These are phyloP conservation scores for Buxus sempervirens DNA, from an alignment of 164 flowering plant genomes.

Conservation along the genomic window DNA sequence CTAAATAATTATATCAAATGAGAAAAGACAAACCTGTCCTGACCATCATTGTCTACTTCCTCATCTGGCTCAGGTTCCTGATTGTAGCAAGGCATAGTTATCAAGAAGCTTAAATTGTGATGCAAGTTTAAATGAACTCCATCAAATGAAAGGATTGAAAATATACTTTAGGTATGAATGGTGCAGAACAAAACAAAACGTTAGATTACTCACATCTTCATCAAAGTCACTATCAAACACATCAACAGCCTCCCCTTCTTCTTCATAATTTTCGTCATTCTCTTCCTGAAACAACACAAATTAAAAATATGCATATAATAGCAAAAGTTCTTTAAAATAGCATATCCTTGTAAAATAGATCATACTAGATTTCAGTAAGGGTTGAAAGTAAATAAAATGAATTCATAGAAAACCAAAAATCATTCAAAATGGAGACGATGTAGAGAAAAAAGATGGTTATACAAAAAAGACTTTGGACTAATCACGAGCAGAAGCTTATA, in stretches of 20 bases:
- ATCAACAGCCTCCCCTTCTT: conserved; percentile 83
- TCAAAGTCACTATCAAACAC: conserved; percentile 95
- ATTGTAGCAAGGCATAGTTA: conserved; percentile 11
- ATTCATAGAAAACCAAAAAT: too few species aligned
- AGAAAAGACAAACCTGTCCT: conserved; percentile 55
- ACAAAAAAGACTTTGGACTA: too few species aligned
- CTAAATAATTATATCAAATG: neutral
- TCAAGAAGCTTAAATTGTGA: too few species aligned
- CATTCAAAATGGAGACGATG: too few species aligned
- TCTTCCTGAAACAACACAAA: conserved; percentile 54
- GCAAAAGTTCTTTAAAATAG: neutral
- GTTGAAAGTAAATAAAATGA: neutral
- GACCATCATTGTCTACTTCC: conserved; percentile 62
- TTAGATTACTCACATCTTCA: conserved; percentile 67
- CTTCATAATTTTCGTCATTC: conserved; percentile 68
- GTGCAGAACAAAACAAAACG: neutral
- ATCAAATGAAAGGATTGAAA: neutral
- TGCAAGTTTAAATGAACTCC: neutral
- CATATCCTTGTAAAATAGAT: neutral
- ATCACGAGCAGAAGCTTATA: too few species aligned
- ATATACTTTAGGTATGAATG: neutral
- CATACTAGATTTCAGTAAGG: neutral
- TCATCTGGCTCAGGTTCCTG: conserved; percentile 94
- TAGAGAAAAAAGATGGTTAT: too few species aligned
- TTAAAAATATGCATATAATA: neutral